phyloP scores from a whole-genome alignment of 495 filamentous ascomycete genomes.

The Daldinia childiae region DNA sequence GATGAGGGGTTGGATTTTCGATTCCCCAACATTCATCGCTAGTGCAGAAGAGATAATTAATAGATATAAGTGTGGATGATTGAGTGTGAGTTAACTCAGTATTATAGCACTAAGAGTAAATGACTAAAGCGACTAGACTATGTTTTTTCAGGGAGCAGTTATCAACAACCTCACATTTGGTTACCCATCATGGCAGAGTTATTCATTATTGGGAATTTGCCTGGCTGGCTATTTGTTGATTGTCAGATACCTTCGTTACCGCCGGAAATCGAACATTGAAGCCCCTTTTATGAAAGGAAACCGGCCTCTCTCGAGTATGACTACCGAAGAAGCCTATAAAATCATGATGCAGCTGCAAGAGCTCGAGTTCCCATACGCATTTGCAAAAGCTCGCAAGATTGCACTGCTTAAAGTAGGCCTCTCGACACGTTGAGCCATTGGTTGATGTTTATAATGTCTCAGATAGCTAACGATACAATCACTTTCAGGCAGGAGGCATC shows the following conservation, averaged over 20 bases:
- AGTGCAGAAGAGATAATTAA: not conserved
- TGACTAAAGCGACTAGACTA: not conserved
- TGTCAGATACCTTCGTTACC: not conserved
- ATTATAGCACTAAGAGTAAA: not conserved
- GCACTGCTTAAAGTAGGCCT: not conserved
- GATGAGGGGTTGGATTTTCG: not conserved
- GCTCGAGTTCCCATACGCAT: not conserved
- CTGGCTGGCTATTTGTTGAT: not conserved
- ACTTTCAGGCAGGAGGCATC: not conserved
- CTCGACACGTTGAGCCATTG: not conserved
- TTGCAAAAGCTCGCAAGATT: not conserved
- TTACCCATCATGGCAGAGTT: not conserved
- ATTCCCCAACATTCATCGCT: not conserved
- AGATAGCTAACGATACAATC: not conserved
- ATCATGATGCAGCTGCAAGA: not conserved
- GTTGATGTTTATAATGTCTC: not conserved
- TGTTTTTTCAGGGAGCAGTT: not conserved
- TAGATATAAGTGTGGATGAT: not conserved
- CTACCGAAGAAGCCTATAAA: not conserved
- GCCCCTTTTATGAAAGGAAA: not conserved
- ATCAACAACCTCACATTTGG: not conserved
- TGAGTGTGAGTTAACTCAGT: not conserved
- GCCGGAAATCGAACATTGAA: not conserved
- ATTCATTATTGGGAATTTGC: not conserved
- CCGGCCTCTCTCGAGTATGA: not conserved